These are phyloP conservation scores for Elasticomyces elasticus DNA, from an alignment of 495 filamentous ascomycete species.

Conservation along the genomic window DNA sequence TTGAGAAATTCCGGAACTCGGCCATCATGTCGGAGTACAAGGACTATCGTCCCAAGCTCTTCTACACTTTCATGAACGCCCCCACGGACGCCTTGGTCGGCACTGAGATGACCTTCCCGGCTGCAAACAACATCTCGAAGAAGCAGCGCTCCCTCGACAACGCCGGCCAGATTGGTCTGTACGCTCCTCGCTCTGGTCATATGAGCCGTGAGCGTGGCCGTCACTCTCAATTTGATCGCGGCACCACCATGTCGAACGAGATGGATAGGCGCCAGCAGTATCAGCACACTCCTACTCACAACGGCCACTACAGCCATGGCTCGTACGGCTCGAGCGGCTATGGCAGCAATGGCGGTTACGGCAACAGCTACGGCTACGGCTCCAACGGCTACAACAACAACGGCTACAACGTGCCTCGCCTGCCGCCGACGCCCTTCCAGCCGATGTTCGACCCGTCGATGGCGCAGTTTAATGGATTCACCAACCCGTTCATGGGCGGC, in stretches of 20 bases:
- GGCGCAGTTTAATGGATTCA: neutral
- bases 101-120: conserved; percentile 61
- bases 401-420: neutral
- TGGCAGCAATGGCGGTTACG: too few species aligned
- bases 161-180: conserved; percentile 69
- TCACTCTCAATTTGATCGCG: conserved; percentile 67
- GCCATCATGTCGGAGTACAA: conserved; percentile 81
- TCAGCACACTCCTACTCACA: neutral
- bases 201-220: conserved; percentile 43
- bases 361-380: neutral
- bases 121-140: conserved; percentile 72
- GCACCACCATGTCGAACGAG: conserved; percentile 38
- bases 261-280: conserved; percentile 9
- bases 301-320: conserved; percentile 1
- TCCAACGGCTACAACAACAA: conserved; percentile 4
- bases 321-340: too few species aligned
- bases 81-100: conserved; percentile 33
- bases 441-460: neutral
- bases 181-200: neutral
- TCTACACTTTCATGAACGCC: conserved; percentile 29
- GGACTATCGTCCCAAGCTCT: conserved; percentile 75
- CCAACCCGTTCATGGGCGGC: too few species aligned
- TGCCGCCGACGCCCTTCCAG: neutral
- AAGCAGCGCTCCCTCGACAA: conserved; percentile 77
- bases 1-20: conserved; percentile 93